phyloP scores from a whole-genome alignment of 1,139 yeast genomes.

The Petasospora rhodanensis region DNA sequence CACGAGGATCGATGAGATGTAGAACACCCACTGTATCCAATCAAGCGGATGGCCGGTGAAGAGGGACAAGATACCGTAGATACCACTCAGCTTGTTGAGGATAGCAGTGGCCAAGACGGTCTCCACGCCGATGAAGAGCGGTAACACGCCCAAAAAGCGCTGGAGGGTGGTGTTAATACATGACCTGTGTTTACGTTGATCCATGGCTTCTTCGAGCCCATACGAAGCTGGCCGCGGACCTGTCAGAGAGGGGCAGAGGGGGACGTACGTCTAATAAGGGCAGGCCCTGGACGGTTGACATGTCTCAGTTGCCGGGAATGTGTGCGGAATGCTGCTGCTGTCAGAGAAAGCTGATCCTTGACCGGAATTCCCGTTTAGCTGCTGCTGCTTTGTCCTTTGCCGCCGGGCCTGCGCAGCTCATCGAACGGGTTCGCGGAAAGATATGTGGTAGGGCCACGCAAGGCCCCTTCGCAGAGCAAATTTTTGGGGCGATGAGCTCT shows the following conservation, averaged over 20 bases:
- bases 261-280: too few species aligned
- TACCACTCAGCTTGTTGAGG: slow-evolving; percentile 85
- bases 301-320: too few species aligned
- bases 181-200: background rate
- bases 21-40: slow-evolving; percentile 79
- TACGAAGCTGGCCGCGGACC: slow-evolving; percentile 8
- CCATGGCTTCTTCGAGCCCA: slow-evolving; percentile 1
- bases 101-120: slow-evolving; percentile 72
- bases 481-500: slow-evolving; percentile 9
- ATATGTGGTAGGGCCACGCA: too few species aligned
- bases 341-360: too few species aligned
- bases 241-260: too few species aligned
- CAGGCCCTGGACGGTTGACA: too few species aligned
- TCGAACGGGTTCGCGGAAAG: too few species aligned
- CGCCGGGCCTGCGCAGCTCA: too few species aligned
- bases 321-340: too few species aligned
- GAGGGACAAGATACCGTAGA: slow-evolving; percentile 79
- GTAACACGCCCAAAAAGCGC: slow-evolving; percentile 54
- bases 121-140: slow-evolving; percentile 86
- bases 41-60: slow-evolving; percentile 87
- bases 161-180: slow-evolving; percentile 2
- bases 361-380: too few species aligned
- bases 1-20: slow-evolving; percentile 57
- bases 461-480: too few species aligned
- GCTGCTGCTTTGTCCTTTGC: too few species aligned